Base-by-base conservation (phyloP, 345 rosid genomes). In the Capsella bursapastoris region DNA sequence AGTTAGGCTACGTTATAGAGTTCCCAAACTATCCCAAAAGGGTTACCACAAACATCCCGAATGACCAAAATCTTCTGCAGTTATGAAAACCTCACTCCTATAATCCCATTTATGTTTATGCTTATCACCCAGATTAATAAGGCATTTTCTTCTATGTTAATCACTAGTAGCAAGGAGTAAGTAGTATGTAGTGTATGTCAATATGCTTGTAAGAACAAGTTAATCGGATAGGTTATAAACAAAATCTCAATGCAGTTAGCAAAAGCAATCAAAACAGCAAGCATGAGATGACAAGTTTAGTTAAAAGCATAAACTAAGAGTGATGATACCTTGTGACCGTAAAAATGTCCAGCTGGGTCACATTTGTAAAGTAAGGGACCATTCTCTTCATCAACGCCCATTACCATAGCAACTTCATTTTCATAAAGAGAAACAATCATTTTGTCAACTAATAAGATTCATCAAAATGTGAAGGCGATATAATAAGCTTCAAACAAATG, bases 341-440 rank as follows among this genome's bases (percentile, higher is more conserved):
- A 91, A 82, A 90, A 94, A 80, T 88, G 97, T 66, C 98, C 97
- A 43, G 97, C 99, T 49, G 99, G 99, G 72, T 94, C 98, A 84
- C 98, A 94, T 68, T 94, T 91, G 83, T 87, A 94, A 15, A 94
- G 92, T 41, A 82, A 83, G 65, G 98, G 95, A 61, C 98, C 98
- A 48, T 70, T 79, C 85, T 94, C 98, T 59, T 94, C 98, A 76
- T 94, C 98, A 70, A 94, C 86, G 44, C 96, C 95, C 83, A 94
- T 60, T 62, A 94, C 89, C 94, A 94, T 89, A 51, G 97, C 96
- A 88, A 94, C 98, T 40, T 40, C 13, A 40, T 40, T 40, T 93
- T 74, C 70, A 68, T 43, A 55, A 29, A 43, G 43, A 38, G 43
- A 38, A 43, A 40, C 62, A 44, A 64, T 29, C 27, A 1, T 48